Percentiles rank a stretch among this genome's conserved stretches.
These are phyloP conservation scores for Alternaria novae-zelandiae DNA, from an alignment of 2,329 filamentous ascomycete genomes.

Conservation along the genomic window DNA sequence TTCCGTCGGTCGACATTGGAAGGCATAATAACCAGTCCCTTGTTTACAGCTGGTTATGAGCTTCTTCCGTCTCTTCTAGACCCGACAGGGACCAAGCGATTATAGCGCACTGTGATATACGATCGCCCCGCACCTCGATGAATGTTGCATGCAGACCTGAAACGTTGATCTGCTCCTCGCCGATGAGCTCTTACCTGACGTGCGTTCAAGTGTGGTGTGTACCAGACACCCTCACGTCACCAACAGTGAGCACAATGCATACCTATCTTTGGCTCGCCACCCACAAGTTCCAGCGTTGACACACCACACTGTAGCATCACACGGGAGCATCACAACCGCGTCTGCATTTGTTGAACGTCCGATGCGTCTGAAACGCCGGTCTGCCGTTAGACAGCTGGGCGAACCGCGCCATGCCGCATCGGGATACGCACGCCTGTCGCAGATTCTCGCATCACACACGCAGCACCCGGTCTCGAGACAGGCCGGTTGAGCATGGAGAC, in stretches of 20 bases:
- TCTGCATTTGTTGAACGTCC: conserved; percentile 6
- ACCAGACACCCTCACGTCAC: not conserved
- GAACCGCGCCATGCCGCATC: conserved; percentile 9
- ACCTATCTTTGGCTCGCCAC: not conserved
- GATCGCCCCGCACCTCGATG: not conserved
- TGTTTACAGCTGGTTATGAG: not conserved
- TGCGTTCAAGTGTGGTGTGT: not conserved
- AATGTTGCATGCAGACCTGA: not conserved
- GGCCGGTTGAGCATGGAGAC: conserved; percentile 21
- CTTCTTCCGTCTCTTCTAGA: not conserved
- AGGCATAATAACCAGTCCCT: not conserved
- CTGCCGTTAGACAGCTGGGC: conserved; percentile 13
- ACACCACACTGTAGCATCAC: not conserved
- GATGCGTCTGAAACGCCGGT: conserved; percentile 20
- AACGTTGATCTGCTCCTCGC: not conserved
- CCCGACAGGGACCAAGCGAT: not conserved
- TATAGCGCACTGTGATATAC: not conserved
- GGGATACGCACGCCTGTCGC: conserved; percentile 18
- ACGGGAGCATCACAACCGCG: conserved; percentile 8
- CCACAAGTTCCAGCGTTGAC: conserved; percentile 1
- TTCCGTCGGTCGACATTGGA: not conserved
- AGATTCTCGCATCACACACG: conserved; percentile 16
- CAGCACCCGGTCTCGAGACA: conserved; percentile 20
- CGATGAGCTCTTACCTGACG: not conserved
- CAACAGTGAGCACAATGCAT: not conserved